Evolutionary conservation across 306 rosid species (phyloP).

Genomic region (Castanospermum australe): DNA sequence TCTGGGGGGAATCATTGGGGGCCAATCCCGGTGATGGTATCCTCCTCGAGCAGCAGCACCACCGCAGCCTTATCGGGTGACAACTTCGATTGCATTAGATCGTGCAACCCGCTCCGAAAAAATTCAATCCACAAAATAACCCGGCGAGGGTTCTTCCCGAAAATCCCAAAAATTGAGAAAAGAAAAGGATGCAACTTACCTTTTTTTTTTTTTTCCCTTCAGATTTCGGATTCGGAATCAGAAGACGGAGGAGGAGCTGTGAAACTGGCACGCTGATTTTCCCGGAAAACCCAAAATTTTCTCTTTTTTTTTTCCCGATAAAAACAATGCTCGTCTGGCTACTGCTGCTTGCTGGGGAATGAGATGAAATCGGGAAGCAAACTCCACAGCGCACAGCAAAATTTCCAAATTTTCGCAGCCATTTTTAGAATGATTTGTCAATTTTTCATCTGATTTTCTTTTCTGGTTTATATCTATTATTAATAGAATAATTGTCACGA

Average conservation of each 20-base stretch:
- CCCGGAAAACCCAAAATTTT: slow-evolving; percentile 2
- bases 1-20: slow-evolving; percentile 68
- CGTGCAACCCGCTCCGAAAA: slow-evolving; percentile 9
- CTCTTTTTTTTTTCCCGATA: slow-evolving; percentile 29
- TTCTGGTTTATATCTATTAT: too few relatives aligned
- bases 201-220: too few relatives aligned
- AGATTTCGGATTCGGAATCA: neutral
- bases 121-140: slow-evolving; percentile 11
- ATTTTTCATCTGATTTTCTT: neutral
- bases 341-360: slow-evolving; percentile 8
- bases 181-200: slow-evolving; percentile 14
- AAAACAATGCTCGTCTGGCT: neutral
- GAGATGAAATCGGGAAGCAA: neutral
- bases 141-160: neutral
- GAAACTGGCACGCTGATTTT: neutral
- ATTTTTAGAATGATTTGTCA: neutral
- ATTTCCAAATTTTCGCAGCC: neutral
- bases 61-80: slow-evolving; percentile 22
- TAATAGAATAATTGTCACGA: too few relatives aligned
- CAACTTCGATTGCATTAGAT: slow-evolving; percentile 35
- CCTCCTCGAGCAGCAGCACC: slow-evolving; percentile 26
- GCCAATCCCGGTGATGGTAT: neutral
- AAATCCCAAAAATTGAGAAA: neutral
- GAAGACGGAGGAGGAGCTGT: neutral
- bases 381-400: neutral